These are phyloP conservation scores for Agaricus bisporus DNA, from an alignment of 768 basidiomycete genomes.

Conservation along the genomic window DNA sequence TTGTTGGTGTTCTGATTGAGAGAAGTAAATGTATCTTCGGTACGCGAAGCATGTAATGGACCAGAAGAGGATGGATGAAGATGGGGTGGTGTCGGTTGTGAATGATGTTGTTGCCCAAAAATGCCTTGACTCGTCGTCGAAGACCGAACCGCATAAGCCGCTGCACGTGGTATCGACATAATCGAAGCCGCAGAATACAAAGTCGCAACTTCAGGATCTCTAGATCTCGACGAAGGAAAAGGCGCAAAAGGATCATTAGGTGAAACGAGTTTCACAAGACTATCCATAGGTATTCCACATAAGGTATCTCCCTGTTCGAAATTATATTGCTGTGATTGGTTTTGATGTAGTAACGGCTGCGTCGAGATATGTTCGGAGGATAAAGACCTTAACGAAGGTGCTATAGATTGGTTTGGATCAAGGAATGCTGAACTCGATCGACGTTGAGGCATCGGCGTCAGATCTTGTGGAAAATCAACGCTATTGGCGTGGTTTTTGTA, in stretches of 20 bases:
- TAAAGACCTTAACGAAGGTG: constrained; percentile 29
- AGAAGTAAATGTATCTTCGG: constrained; percentile 29
- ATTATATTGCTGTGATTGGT: neutral
- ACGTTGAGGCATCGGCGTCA: constrained; percentile 11
- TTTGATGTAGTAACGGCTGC: neutral
- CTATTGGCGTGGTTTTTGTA: constrained; percentile 13
- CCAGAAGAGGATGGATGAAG: neutral
- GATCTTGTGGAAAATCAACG: constrained; percentile 16
- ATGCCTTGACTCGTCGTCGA: neutral
- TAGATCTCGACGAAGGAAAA: constrained; percentile 30
- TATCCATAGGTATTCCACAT: constrained; percentile 66
- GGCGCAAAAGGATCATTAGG: constrained; percentile 57
- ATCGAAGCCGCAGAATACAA: constrained; percentile 83
- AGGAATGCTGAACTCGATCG: constrained; percentile 22
- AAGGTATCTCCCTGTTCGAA: constrained; percentile 21
- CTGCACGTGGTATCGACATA: constrained; percentile 44
- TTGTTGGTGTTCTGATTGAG: constrained; percentile 28
- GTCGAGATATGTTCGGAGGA: constrained; percentile 22
- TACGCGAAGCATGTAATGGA: constrained; percentile 28
- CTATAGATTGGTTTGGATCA: constrained; percentile 18
- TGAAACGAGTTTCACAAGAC: constrained; percentile 62
- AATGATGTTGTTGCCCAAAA: neutral
- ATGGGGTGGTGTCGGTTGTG: neutral
- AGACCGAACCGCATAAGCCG: constrained; percentile 18
- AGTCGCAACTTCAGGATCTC: constrained; percentile 78